Percentiles rank a stretch among this genome's conserved stretches.
These are phyloP conservation scores for Volvariella surrecta DNA, from an alignment of 1,284 basidiomycete genomes.

Conservation along the genomic window DNA sequence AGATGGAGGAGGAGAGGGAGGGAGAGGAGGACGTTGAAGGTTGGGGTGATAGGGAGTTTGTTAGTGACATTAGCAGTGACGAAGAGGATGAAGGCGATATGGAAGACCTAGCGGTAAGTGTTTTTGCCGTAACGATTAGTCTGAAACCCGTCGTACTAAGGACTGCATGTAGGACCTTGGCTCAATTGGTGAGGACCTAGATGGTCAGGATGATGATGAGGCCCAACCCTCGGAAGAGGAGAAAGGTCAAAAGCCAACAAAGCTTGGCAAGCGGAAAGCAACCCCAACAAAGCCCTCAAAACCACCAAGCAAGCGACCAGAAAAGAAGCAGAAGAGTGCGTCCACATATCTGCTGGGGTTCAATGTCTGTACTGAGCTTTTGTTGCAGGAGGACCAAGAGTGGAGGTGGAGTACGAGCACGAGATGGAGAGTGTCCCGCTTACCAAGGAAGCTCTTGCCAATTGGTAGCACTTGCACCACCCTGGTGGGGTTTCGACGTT, in stretches of 20 bases:
- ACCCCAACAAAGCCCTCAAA: slow-evolving; percentile 25
- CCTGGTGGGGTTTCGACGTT: no score
- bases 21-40: slow-evolving; percentile 24
- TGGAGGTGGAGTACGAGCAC: slow-evolving; percentile 94
- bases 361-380: slow-evolving; percentile 7
- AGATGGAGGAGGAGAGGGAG: slow-evolving; percentile 31
- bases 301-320: slow-evolving; percentile 39
- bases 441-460: slow-evolving; percentile 45
- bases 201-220: slow-evolving; percentile 26
- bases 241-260: slow-evolving; percentile 29
- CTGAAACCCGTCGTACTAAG: slow-evolving; percentile 4
- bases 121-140: slow-evolving; percentile 1
- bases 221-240: slow-evolving; percentile 33
- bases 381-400: slow-evolving; percentile 58
- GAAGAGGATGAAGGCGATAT: slow-evolving; percentile 60
- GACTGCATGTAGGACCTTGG: slow-evolving; percentile 14
- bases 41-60: slow-evolving; percentile 75
- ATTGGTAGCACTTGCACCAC: slow-evolving; percentile 37
- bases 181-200: slow-evolving; percentile 25
- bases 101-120: slow-evolving; percentile 58
- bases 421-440: slow-evolving; percentile 73
- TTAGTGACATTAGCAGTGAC: slow-evolving; percentile 75
- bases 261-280: slow-evolving; percentile 67
- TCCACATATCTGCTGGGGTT: slow-evolving; percentile 15
- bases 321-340: slow-evolving; percentile 51